phyloP scores from a whole-genome alignment of 345 rosid genomes.

The Ceriops decandra region DNA sequence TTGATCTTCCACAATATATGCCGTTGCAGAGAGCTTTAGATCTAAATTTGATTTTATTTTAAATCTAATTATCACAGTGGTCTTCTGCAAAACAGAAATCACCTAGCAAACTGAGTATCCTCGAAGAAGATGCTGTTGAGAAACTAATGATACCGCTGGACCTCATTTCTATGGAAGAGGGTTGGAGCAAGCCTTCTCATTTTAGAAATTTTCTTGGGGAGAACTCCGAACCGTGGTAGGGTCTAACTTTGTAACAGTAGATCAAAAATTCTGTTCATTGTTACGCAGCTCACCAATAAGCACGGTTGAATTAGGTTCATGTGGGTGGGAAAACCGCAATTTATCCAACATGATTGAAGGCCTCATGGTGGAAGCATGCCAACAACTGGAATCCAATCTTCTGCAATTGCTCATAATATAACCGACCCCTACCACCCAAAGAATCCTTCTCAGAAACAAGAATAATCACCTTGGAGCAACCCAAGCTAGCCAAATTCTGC shows the following conservation, averaged over 20 bases:
- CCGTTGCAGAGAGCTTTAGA: not conserved
- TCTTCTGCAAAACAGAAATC: slow-evolving; percentile 19
- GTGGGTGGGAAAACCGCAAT: not conserved
- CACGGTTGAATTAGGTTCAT: not conserved
- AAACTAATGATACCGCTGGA: no score
- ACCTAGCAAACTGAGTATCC: slow-evolving; percentile 23
- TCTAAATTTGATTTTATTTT: slow-evolving; percentile 1
- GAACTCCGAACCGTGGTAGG: slow-evolving; percentile 54
- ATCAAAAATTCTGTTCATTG: not conserved
- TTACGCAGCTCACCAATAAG: not conserved
- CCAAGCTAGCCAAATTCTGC: no score
- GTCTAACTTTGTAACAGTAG: not conserved
- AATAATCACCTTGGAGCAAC: no score
- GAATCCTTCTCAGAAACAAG: no score
- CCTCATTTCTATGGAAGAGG: no score
- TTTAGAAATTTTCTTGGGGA: no score
- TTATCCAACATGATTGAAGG: not conserved
- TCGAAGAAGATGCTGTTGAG: slow-evolving; percentile 36
- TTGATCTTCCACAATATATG: not conserved
- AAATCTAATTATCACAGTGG: slow-evolving; percentile 20
- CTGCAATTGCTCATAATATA: no score
- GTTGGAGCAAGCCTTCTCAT: no score
- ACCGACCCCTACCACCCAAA: no score
- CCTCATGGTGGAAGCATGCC: no score
- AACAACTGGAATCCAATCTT: no score